Evolutionary conservation across 83 land plant species (phyloP), one percentile per base, ranked within the genome.

Genomic region (Larix sibirica): DNA sequence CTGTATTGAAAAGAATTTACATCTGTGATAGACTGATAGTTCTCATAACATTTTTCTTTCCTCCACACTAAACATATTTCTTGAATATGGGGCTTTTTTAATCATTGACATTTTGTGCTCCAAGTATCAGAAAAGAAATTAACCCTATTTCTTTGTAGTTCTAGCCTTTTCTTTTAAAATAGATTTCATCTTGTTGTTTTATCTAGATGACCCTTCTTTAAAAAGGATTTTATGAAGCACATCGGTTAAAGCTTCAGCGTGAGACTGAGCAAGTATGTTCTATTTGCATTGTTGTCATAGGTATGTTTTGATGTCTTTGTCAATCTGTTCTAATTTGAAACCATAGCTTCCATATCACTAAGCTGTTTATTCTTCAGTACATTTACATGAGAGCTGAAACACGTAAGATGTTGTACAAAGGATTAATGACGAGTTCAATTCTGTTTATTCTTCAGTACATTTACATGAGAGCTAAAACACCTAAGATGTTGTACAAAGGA

Each of bases 141-240:
- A 20, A 67, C 64, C 12, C 5, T 38, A 3, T 66, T 13, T 20
- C 68, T 21, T 80, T 33, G 50, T 10, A 33, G 63, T 77, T 14
- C 60, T 38, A 58, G 28, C 33, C 1, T 62, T 70, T 40, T 74
- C 24, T 4, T 77, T 21, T 31, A 47, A 36, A 4, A 69, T 14
- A 50, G 20, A 62, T 83, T 80, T 24, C 31, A 58, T 28, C 28
- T 28, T 28, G 1, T 65, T 6, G 14, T 10, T 40, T 77, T 66
- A 38, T 84, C 26, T 84, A 93, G 94, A 88, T 89, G 88, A 96
- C 99, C 7, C 91, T 96, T 81, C 62, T 94, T 58, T 97, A 96
- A 65, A 96, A 96, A 82, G 99, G 99, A 78, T 96, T 92, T 87
- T 97, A 96, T 86, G 99, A 96, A 88, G 95, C 91, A 31, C 94